phyloP scores from a whole-genome alignment of 345 rosid species.

The Sisymbrium altissimum region DNA sequence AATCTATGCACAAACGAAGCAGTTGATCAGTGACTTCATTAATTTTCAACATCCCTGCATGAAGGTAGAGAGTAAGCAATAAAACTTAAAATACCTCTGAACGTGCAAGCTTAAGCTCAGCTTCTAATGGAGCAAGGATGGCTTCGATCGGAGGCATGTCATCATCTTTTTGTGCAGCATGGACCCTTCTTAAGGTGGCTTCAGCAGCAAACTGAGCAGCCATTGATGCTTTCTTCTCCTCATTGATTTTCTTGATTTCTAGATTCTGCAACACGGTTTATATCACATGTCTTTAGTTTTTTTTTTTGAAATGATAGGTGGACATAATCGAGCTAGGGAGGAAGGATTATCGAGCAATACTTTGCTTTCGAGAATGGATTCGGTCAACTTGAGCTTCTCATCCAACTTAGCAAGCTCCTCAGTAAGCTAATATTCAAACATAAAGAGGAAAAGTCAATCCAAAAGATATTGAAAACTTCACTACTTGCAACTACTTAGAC shows the following conservation, averaged over 20 bases:
- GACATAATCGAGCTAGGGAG: background rate
- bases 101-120: conserved; percentile 95
- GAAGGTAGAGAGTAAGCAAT: background rate
- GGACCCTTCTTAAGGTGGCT: conserved; percentile 98
- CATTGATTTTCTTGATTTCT: conserved; percentile 96
- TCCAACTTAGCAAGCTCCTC: conserved; percentile 89
- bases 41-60: background rate
- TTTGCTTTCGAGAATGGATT: conserved; percentile 81
- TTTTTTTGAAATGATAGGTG: background rate
- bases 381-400: conserved; percentile 91
- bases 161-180: conserved; percentile 99
- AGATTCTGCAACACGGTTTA: conserved; percentile 58
- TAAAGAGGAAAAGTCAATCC: background rate
- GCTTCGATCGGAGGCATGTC: conserved; percentile 99
- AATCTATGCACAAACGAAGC: conserved; percentile 50
- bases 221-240: conserved; percentile 98
- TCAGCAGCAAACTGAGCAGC: conserved; percentile 99
- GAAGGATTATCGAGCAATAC: conserved; percentile 36
- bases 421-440: conserved; percentile 54
- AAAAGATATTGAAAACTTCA: conserved; percentile 18
- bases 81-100: conserved; percentile 56
- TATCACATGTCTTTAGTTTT: too few relatives aligned
- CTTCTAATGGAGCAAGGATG: conserved; percentile 98
- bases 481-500: background rate
- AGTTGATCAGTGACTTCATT: background rate